Conservation (phyloP, 176 grass and related monocot genomes). For the Paspalum notatum region DNA sequence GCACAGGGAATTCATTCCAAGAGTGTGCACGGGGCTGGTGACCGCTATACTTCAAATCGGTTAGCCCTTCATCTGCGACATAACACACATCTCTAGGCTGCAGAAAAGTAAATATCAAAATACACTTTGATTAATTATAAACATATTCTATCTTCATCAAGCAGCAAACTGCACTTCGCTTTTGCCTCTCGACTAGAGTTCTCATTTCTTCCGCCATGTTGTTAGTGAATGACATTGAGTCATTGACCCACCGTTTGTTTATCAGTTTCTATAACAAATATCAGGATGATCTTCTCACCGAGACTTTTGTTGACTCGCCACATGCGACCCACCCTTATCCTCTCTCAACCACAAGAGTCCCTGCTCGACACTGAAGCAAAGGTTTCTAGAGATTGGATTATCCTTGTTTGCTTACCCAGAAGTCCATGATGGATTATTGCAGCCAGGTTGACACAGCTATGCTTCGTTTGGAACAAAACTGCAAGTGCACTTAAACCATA, state of each 20-base stretch:
- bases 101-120: neutral
- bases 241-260: neutral
- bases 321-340: neutral
- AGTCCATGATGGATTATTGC: too few species aligned
- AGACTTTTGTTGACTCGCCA: neutral
- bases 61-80: slow-evolving; percentile 66
- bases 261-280: neutral
- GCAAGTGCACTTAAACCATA: too few species aligned
- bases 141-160: neutral
- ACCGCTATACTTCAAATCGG: slow-evolving; percentile 77
- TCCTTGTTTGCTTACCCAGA: too few species aligned
- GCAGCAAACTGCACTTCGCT: neutral
- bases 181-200: neutral
- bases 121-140: neutral
- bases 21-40: slow-evolving; percentile 65
- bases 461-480: too few species aligned
- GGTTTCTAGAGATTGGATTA: too few species aligned
- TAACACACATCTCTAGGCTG: slow-evolving; percentile 80
- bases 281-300: neutral
- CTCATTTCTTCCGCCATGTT: neutral
- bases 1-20: slow-evolving; percentile 85
- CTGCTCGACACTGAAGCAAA: neutral
- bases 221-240: neutral
- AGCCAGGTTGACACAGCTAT: too few species aligned
- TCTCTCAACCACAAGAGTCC: neutral